Base-by-base conservation (phyloP, 2,329 filamentous ascomycete genomes). In the Colletotrichum echinochloae region DNA sequence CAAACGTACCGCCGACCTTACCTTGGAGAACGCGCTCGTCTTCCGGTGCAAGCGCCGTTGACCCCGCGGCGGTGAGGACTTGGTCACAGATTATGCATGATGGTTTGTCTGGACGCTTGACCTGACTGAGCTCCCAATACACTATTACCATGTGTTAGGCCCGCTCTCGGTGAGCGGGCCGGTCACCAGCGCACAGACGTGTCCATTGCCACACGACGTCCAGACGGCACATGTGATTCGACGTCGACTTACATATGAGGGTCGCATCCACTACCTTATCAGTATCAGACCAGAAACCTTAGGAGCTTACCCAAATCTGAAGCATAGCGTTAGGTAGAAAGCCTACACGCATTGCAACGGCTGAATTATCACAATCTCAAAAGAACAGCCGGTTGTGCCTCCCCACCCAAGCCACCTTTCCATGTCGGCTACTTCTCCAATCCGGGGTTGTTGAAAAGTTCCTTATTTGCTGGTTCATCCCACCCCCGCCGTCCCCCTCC, bases 391-490 rank as follows among this genome's bases (percentile, higher is more conserved):
- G 28, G 33, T 46, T 62, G 46, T 44, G 5, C 44, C 57, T 14
- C 20, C 20, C 49, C 41, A 37, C 56, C 56, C 37, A 37, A 28
- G 18, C 44, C 37, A 8, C 48, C 16, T 28, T 52, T 52, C 20
- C 37, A 26, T 48, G 57, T 48, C 48, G 33, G 33, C 63, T 70
- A 41, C 56, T n/a, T 41, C 48, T 41, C 39, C 39, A 35, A 49
- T 70, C 67, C 1, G 67, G 67, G 51, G 57, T 67, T 49, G 9
- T 35, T 46, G 30, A 59, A 23, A 23, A 16, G 46, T 33, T 57
- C 33, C 56, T 56, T 33, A 61, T 70, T 70, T 61, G 56, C 63
- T 61, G 55, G 63, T 66, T 70, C 63, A 52, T 70, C 67, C 57
- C 28, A 35, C 62, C 48, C 61, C 35, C 39, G 14, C 44, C 49